Percentiles rank a stretch among this genome's conserved stretches.
phyloP scores from a whole-genome alignment of 202 grass and related monocot genomes.

The Zizania palustris region DNA sequence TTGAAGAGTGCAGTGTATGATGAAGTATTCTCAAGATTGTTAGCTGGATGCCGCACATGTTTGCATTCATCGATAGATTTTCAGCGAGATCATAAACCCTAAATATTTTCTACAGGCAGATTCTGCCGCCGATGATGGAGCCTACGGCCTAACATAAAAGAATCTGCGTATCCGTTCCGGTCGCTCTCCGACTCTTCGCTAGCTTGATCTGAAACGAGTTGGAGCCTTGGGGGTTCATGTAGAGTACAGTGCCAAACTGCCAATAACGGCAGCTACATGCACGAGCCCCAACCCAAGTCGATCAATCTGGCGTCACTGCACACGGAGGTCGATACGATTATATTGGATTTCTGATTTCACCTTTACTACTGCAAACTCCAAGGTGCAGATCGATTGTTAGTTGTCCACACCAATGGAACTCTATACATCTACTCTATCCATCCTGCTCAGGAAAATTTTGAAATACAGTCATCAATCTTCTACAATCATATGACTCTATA shows the following conservation, averaged over 20 bases:
- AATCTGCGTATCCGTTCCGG: not conserved
- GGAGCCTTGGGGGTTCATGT: conserved; percentile 16
- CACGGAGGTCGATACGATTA: conserved; percentile 39
- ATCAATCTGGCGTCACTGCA: conserved; percentile 30
- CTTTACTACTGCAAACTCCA: not conserved
- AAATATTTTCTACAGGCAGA: not conserved
- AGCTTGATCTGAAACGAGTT: not conserved
- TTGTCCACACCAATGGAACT: too few relatives aligned
- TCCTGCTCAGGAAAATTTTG: too few relatives aligned
- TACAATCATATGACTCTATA: too few relatives aligned
- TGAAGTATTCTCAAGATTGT: not conserved
- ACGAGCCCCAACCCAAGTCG: conserved; percentile 23
- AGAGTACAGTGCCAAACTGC: not conserved
- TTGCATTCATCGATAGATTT: conserved; percentile 27
- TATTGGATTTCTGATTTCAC: too few relatives aligned
- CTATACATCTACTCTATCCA: too few relatives aligned
- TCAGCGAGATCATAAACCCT: not conserved
- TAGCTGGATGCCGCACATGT: conserved; percentile 26
- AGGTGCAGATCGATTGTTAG: conserved; percentile 3
- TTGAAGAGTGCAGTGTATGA: too few relatives aligned
- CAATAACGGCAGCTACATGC: not conserved
- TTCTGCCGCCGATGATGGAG: conserved; percentile 42
- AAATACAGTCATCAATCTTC: too few relatives aligned
- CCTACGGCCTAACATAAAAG: conserved; percentile 19
- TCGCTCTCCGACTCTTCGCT: not conserved